These are phyloP conservation scores for Trichoderma cornu-damae DNA, from an alignment of 2,329 filamentous ascomycete species.

Conservation along the genomic window DNA sequence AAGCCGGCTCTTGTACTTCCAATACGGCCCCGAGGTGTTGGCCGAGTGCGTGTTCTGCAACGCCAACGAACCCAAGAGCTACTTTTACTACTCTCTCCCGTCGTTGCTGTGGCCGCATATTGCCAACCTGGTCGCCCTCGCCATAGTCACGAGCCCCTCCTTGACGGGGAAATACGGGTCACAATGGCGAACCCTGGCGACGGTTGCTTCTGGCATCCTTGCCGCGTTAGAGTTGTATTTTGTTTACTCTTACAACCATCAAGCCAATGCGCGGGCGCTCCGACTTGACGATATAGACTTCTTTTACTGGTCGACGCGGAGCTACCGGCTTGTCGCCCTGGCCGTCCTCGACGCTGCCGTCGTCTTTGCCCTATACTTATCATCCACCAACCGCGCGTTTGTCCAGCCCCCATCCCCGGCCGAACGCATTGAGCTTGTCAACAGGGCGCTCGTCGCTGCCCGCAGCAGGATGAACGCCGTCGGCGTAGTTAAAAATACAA, in stretches of 20 bases:
- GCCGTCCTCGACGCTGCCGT: constrained; percentile 59
- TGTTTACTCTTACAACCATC: constrained; percentile 60
- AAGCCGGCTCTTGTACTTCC: constrained; percentile 73
- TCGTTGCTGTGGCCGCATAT: constrained; percentile 72
- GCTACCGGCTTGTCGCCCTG: constrained; percentile 59
- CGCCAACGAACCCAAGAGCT: constrained; percentile 62
- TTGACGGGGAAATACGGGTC: constrained; percentile 59
- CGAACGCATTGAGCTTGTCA: constrained; percentile 59
- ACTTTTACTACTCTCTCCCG: constrained; percentile 76
- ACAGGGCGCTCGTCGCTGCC: constrained; percentile 52
- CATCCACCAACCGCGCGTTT: constrained; percentile 75
- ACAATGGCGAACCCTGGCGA: constrained; percentile 67
- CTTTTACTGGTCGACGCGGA: constrained; percentile 65
- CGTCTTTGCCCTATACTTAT: constrained; percentile 65
- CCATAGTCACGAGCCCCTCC: constrained; percentile 64
- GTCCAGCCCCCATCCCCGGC: constrained; percentile 55
- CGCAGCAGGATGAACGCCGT: constrained; percentile 66
- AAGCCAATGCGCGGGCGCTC: constrained; percentile 57
- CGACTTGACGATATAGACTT: constrained; percentile 60
- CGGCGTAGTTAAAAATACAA: constrained; percentile 74
- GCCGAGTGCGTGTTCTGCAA: constrained; percentile 77
- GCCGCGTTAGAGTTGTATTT: constrained; percentile 62
- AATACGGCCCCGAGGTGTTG: constrained; percentile 71
- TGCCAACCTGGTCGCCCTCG: constrained; percentile 66
- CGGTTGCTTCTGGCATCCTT: constrained; percentile 55